These are phyloP conservation scores for Ceratocystis alfenasii DNA, from an alignment of 2,329 filamentous ascomycete species.

Conservation along the genomic window DNA sequence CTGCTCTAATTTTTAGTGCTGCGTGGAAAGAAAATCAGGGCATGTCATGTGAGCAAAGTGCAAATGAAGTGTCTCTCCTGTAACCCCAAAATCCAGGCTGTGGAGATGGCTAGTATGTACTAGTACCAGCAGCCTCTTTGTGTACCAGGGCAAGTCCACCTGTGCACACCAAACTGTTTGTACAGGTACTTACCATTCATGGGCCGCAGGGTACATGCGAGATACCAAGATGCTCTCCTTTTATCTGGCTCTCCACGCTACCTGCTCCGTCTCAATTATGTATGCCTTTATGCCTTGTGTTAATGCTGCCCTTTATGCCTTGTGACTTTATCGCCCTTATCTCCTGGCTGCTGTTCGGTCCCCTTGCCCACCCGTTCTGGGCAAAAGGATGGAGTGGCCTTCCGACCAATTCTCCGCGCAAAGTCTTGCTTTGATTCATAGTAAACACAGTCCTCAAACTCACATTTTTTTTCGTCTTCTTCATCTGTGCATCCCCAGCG, in stretches of 20 bases:
- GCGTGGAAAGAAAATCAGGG: background rate
- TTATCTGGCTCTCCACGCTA: background rate
- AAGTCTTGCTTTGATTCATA: background rate
- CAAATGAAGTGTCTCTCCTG: background rate
- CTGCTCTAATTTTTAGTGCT: background rate
- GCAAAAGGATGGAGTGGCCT: background rate
- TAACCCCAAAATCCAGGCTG: background rate
- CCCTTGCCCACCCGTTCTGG: background rate
- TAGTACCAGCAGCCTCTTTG: background rate
- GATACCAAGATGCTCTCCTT: background rate
- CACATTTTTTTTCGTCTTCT: background rate
- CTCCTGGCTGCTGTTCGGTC: background rate
- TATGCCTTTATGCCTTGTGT: background rate
- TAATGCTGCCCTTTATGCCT: background rate
- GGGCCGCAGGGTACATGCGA: background rate
- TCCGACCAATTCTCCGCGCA: slow-evolving; percentile 2
- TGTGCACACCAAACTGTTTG: too few species aligned
- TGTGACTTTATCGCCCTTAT: slow-evolving; percentile 2
- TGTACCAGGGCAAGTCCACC: too few species aligned
- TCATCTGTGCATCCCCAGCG: background rate
- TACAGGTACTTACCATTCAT: background rate
- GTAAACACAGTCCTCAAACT: background rate
- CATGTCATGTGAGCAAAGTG: background rate
- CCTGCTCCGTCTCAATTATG: too few species aligned
- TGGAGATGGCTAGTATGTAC: background rate